Evolutionary conservation across 129 eudicot genomes (phyloP).

Genomic region (Flaveria sonorensis): DNA sequence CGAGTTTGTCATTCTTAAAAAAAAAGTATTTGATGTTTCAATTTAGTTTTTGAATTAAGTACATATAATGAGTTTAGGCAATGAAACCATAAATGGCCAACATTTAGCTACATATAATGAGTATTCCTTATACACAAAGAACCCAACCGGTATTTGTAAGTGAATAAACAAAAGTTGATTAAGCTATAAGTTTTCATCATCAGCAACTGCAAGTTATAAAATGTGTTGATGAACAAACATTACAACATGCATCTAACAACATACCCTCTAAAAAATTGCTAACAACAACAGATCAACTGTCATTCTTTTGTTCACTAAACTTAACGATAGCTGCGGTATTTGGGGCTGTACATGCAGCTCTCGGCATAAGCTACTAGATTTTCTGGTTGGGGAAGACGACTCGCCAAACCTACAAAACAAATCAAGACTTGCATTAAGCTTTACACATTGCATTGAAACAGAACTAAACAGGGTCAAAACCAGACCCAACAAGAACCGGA

Average conservation of each 20-base stretch:
- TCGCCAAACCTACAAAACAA: slow-evolving; percentile 64
- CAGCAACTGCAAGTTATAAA: not conserved
- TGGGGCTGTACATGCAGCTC: slow-evolving; percentile 99
- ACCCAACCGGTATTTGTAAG: not conserved
- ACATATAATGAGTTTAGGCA: no score
- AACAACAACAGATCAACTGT: not conserved
- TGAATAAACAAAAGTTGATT: not conserved
- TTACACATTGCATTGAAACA: not conserved
- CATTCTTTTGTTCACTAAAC: slow-evolving; percentile 9
- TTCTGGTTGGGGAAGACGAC: slow-evolving; percentile 86
- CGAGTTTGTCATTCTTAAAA: no score
- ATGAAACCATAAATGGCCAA: no score
- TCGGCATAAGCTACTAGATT: slow-evolving; percentile 78
- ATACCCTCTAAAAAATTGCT: slow-evolving; percentile 26
- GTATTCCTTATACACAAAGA: no score
- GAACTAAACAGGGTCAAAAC: not conserved
- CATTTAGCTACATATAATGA: no score
- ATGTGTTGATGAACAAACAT: not conserved
- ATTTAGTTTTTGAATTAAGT: no score
- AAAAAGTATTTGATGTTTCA: no score
- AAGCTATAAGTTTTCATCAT: not conserved
- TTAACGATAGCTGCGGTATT: slow-evolving; percentile 77
- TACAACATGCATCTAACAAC: slow-evolving; percentile 30
- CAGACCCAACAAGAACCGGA: not conserved
- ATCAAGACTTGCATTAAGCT: not conserved